Conservation (phyloP, 2,329 filamentous ascomycete genomes). For the Diaporthe eres region DNA sequence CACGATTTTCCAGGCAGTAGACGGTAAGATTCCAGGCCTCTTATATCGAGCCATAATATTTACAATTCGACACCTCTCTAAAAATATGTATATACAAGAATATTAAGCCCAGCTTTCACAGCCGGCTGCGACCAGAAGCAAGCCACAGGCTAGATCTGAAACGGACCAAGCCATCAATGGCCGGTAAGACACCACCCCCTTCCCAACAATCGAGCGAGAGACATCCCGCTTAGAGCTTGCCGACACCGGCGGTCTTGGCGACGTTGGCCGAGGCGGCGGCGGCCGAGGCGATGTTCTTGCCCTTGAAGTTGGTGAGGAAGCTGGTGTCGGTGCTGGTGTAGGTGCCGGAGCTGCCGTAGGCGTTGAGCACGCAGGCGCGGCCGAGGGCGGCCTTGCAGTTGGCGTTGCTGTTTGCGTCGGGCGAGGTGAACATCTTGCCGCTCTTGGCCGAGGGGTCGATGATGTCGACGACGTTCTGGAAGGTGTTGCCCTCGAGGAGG, state of each 20-base stretch:
- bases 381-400: constrained; percentile 62
- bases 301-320: constrained; percentile 42
- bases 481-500: constrained; percentile 70
- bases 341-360: constrained; percentile 36
- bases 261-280: constrained; percentile 25
- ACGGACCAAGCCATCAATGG: neutral
- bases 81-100: constrained; percentile 21
- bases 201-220: too few species aligned
- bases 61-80: constrained; percentile 24
- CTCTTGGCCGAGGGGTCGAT: constrained; percentile 47
- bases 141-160: neutral
- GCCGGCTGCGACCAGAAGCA: neutral
- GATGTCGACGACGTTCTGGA: constrained; percentile 66
- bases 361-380: constrained; percentile 65
- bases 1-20: neutral
- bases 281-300: constrained; percentile 42
- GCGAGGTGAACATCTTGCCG: constrained; percentile 45
- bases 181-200: too few species aligned
- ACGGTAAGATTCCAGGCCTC: neutral
- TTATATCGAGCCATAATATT: neutral
- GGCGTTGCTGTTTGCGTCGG: constrained; percentile 50
- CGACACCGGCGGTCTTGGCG: constrained; percentile 19
- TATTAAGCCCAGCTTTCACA: constrained; percentile 1
- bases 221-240: constrained; percentile 17
- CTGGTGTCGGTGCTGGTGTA: constrained; percentile 35